Conservation (phyloP, 495 filamentous ascomycete species). For the Friedmanniomyces endolithicus region DNA sequence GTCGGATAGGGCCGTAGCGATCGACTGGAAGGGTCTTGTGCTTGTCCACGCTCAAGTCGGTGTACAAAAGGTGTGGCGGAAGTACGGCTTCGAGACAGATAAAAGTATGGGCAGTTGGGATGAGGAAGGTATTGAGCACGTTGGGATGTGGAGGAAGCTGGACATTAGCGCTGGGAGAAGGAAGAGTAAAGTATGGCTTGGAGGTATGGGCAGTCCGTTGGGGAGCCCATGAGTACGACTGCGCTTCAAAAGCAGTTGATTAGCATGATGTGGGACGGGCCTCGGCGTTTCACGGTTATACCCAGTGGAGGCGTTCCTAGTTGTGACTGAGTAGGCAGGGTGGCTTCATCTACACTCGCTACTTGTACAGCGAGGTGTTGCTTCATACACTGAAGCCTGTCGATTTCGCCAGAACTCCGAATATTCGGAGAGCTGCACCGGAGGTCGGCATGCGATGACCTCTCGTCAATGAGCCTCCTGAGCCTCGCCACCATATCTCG, state of each 20-base stretch:
- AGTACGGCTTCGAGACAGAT: constrained; percentile 59
- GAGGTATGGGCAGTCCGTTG: constrained; percentile 3
- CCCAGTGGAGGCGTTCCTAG: neutral
- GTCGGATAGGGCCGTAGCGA: constrained; percentile 2
- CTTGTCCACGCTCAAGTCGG: constrained; percentile 61
- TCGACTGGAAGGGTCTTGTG: constrained; percentile 42
- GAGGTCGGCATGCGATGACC: no score
- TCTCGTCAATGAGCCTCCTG: no score
- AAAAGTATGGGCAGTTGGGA: constrained; percentile 59
- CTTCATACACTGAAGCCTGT: no score
- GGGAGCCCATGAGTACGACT: constrained; percentile 3
- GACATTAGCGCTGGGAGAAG: constrained; percentile 9
- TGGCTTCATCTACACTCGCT: no score
- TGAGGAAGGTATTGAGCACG: constrained; percentile 76
- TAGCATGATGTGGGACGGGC: neutral
- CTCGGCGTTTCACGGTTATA: neutral
- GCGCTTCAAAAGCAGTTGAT: no score
- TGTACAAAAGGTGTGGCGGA: constrained; percentile 47
- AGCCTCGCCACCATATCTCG: no score
- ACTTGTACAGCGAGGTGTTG: no score
- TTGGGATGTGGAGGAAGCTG: constrained; percentile 57
- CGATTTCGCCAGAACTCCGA: no score
- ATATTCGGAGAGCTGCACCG: no score
- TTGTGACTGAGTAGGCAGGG: no score
- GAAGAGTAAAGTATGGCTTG: constrained; percentile 4